A percentile compares a stretch with the other conserved stretches of the same genome.
phyloP scores from a whole-genome alignment of 306 rosid genomes.

The Boehmeria nivea region DNA sequence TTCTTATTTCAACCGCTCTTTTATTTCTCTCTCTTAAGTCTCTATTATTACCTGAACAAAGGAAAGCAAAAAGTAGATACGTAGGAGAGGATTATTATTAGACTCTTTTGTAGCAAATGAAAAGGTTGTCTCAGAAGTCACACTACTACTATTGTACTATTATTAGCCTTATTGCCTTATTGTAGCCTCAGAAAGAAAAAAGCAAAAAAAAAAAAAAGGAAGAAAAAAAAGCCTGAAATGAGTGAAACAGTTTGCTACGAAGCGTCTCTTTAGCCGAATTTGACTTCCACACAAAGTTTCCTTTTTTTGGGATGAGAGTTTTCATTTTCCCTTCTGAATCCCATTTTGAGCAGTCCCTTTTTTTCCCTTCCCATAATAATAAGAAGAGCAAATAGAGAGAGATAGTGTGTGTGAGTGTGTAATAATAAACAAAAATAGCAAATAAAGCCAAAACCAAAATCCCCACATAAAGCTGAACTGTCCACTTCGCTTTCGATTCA shows the following conservation, averaged over 20 bases:
- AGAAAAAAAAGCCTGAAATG: no score
- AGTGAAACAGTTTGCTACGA: no score
- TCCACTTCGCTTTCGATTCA: conserved; percentile 25
- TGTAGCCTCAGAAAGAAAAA: neutral
- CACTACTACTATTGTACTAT: neutral
- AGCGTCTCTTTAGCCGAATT: no score
- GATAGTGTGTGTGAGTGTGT: no score
- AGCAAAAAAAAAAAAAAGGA: conserved; percentile 13
- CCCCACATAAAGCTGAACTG: conserved; percentile 27
- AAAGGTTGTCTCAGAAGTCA: conserved; percentile 20
- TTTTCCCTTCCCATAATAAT: neutral
- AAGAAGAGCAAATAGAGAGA: neutral
- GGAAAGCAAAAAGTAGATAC: conserved; percentile 10
- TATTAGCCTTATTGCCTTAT: neutral
- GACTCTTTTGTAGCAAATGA: conserved; percentile 32
- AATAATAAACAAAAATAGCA: neutral
- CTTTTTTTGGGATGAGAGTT: no score
- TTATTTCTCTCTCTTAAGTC: no score
- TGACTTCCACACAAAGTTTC: conserved; percentile 2
- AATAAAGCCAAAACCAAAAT: conserved; percentile 5
- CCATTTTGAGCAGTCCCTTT: conserved; percentile 31
- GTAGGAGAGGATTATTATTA: conserved; percentile 8
- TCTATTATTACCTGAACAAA: neutral
- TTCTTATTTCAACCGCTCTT: no score
- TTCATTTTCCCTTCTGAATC: no score